Evolutionary conservation across 805 yeast genomes (phyloP).

Genomic region (Hanseniaspora nectarophila): DNA sequence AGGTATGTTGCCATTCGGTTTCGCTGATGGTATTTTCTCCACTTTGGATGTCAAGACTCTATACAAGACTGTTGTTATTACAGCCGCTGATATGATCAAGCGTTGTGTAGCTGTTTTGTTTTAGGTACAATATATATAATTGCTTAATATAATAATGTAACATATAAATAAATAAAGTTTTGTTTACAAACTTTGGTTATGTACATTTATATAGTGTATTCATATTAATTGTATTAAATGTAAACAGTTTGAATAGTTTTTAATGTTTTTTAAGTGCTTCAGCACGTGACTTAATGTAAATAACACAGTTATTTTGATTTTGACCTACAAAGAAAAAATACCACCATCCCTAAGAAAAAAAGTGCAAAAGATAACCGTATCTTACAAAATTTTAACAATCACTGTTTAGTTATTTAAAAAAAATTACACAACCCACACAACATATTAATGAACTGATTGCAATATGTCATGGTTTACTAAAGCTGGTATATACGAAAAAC

Average conservation of each 20-base stretch:
- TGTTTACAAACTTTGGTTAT: no score
- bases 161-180: no score
- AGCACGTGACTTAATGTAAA: neutral
- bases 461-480: conserved; percentile 13
- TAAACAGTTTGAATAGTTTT: neutral
- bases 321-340: neutral
- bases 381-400: no score
- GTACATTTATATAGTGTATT: neutral
- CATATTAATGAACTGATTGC: no score
- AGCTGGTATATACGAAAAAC: conserved; percentile 12
- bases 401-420: no score
- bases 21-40: conserved; percentile 63
- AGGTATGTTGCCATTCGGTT: conserved; percentile 92
- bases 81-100: conserved; percentile 66
- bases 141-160: neutral
- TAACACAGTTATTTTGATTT: neutral
- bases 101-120: conserved; percentile 32
- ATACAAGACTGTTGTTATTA: conserved; percentile 53
- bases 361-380: neutral
- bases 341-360: neutral
- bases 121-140: neutral
- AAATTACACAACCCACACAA: no score
- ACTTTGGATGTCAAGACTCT: conserved; percentile 70
- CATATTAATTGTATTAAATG: neutral
- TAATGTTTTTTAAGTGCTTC: no score